A percentile compares a stretch with the other conserved stretches of the same genome.
Conservation (phyloP, 2,329 filamentous ascomycete genomes). For the Aureobasidium sp. region DNA sequence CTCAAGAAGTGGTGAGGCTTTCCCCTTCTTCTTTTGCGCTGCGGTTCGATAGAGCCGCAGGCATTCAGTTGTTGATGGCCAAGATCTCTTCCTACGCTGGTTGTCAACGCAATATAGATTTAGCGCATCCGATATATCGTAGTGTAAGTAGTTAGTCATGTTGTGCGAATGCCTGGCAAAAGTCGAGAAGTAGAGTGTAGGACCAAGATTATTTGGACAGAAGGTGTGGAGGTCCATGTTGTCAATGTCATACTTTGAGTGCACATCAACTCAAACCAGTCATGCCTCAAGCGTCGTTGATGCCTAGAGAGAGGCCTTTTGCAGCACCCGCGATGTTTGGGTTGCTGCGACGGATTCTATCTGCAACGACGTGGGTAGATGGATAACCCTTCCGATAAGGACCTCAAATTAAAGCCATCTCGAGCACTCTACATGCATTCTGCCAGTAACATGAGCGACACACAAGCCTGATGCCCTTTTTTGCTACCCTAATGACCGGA, state of each 20-base stretch:
- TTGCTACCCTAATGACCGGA: background rate
- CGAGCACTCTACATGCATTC: background rate
- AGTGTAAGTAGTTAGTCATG: too few species aligned
- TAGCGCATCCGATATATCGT: too few species aligned
- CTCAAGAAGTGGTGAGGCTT: background rate
- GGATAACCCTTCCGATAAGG: background rate
- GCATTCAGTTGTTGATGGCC: too few species aligned
- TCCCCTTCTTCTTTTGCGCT: too few species aligned
- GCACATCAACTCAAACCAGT: background rate
- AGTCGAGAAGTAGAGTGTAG: too few species aligned
- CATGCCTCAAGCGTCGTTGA: background rate
- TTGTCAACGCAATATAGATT: too few species aligned
- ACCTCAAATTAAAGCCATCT: background rate
- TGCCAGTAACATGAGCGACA: background rate
- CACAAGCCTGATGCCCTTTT: background rate
- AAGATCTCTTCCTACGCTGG: too few species aligned
- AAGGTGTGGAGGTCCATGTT: too few species aligned
- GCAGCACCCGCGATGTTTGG: background rate
- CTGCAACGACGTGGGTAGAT: background rate
- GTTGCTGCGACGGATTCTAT: background rate
- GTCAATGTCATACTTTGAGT: too few species aligned
- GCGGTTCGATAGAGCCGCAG: too few species aligned
- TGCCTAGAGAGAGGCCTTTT: background rate
- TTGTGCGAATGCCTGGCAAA: too few species aligned
- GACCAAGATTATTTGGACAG: too few species aligned